Conservation (phyloP, 495 filamentous ascomycete species). For the Astrocystis sublimbata region DNA sequence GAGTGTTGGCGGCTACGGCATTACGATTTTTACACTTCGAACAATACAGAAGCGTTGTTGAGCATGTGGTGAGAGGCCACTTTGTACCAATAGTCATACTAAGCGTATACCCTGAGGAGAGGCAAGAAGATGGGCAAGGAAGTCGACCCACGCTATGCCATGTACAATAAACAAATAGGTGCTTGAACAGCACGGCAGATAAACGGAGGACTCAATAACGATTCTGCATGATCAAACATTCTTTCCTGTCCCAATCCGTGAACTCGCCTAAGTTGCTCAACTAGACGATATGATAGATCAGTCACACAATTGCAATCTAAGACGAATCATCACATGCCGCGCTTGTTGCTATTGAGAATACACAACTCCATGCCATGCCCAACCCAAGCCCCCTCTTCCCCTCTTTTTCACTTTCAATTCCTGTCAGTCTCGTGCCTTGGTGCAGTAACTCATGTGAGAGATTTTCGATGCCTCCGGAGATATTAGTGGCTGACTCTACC, state of each 20-base stretch:
- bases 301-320: not conserved
- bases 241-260: not conserved
- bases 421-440: not conserved
- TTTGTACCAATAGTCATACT: slow-evolving; percentile 37
- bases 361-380: too few species aligned
- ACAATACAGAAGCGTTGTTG: slow-evolving; percentile 18
- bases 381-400: not conserved
- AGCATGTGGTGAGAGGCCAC: slow-evolving; percentile 28
- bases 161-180: slow-evolving; percentile 22
- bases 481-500: not conserved
- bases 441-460: slow-evolving; percentile 6
- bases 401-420: not conserved
- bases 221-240: not conserved
- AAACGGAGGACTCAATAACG: not conserved
- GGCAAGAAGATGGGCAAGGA: slow-evolving; percentile 17
- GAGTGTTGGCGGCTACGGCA: slow-evolving; percentile 4
- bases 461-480: slow-evolving; percentile 1
- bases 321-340: slow-evolving; percentile 5
- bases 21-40: slow-evolving; percentile 20
- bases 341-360: not conserved
- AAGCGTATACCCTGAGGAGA: slow-evolving; percentile 35
- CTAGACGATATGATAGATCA: not conserved
- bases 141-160: slow-evolving; percentile 7
- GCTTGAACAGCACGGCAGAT: not conserved
- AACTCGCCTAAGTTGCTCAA: not conserved